These are phyloP conservation scores for Venturia aucupariae DNA, from an alignment of 2,329 filamentous ascomycete genomes.

Conservation along the genomic window DNA sequence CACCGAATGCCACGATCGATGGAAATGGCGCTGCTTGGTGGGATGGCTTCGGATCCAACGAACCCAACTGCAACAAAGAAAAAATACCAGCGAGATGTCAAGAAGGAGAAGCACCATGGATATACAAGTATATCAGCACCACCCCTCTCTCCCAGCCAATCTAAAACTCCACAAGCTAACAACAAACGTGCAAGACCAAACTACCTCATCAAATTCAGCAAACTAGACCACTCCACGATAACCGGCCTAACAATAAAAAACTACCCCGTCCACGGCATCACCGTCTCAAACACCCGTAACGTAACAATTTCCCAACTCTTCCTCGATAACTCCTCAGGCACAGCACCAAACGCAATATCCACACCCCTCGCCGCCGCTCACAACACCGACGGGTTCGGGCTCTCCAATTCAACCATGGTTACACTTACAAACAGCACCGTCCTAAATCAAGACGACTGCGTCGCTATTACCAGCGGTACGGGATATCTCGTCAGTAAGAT, in stretches of 20 bases:
- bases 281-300: conserved; percentile 33
- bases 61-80: background rate
- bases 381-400: conserved; percentile 51
- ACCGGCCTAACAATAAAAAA: conserved; percentile 43
- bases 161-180: background rate
- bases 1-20: conserved; percentile 40
- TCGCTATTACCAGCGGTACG: conserved; percentile 49
- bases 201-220: conserved; percentile 33
- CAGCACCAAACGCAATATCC: conserved; percentile 29
- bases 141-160: background rate
- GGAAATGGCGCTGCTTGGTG: conserved; percentile 47
- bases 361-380: conserved; percentile 26
- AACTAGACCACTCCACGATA: conserved; percentile 32
- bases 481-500: conserved; percentile 29
- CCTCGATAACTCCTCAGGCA: conserved; percentile 49
- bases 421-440: conserved; percentile 43
- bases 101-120: background rate
- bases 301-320: conserved; percentile 42
- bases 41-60: conserved; percentile 38
- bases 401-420: conserved; percentile 39
- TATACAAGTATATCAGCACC: background rate
- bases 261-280: conserved; percentile 46
- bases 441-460: conserved; percentile 52
- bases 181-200: conserved; percentile 22
- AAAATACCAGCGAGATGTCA: conserved; percentile 7